These are phyloP conservation scores for Trichopus zeylanicus DNA, from an alignment of 116 monocot genomes.

Conservation along the genomic window DNA sequence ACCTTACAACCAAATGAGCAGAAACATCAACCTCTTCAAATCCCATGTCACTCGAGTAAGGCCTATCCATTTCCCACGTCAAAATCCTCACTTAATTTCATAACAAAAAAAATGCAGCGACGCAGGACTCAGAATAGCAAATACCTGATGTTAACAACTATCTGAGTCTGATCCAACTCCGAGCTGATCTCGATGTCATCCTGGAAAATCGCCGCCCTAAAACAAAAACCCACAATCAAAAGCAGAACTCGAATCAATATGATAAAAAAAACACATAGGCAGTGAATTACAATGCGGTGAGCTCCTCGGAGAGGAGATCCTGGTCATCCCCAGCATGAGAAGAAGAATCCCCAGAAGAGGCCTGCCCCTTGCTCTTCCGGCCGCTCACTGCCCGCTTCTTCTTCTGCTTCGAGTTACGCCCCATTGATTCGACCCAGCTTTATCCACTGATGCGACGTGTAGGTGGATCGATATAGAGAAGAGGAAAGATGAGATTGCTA, in stretches of 20 bases:
- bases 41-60: constrained; percentile 56
- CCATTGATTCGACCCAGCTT: constrained; percentile 25
- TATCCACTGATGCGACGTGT: background rate
- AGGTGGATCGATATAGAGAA: no score
- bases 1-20: constrained; percentile 75
- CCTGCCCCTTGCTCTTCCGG: constrained; percentile 38
- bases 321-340: constrained; percentile 37
- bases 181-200: constrained; percentile 70
- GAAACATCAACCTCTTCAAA: constrained; percentile 51
- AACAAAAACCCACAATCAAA: constrained; percentile 10
- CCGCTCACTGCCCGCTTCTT: constrained; percentile 37
- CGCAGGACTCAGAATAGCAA: background rate
- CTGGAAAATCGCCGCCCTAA: constrained; percentile 74
- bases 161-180: constrained; percentile 37
- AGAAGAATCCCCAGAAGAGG: constrained; percentile 39
- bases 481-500: no score
- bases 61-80: constrained; percentile 32
- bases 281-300: constrained; percentile 62
- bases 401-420: constrained; percentile 67
- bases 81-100: background rate
- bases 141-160: constrained; percentile 69
- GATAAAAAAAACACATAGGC: background rate
- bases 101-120: background rate
- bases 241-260: background rate
- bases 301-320: constrained; percentile 64